Percentiles rank a stretch among this genome's conserved stretches.
phyloP scores from a whole-genome alignment of 148 eudicot species.

The Mesembryanthemum crystallinum region DNA sequence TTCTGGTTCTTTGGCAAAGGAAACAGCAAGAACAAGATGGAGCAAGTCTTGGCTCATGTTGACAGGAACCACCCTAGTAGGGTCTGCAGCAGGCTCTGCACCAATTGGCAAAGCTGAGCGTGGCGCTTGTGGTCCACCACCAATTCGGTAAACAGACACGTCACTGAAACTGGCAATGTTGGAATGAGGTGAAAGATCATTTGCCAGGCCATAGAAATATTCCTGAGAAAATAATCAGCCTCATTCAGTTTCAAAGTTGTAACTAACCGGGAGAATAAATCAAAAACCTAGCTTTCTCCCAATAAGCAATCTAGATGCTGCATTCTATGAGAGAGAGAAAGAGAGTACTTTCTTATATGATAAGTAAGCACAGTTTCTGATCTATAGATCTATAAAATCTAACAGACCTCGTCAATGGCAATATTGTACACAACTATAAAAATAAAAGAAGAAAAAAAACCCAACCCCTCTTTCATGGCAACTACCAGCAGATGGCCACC shows the following conservation, averaged over 20 bases:
- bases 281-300: background rate
- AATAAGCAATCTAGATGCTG: background rate
- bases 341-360: too few relatives aligned
- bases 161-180: slow-evolving; percentile 71
- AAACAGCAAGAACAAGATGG: slow-evolving; percentile 82
- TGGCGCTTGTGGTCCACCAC: slow-evolving; percentile 98
- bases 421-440: too few relatives aligned
- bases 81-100: slow-evolving; percentile 93
- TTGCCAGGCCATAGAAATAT: slow-evolving; percentile 83
- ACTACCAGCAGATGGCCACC: too few relatives aligned
- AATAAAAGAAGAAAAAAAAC: too few relatives aligned
- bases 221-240: slow-evolving; percentile 47
- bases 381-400: too few relatives aligned
- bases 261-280: background rate
- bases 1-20: slow-evolving; percentile 86
- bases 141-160: slow-evolving; percentile 63
- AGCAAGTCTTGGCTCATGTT: slow-evolving; percentile 69
- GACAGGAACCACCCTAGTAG: slow-evolving; percentile 70
- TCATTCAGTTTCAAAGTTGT: slow-evolving; percentile 6
- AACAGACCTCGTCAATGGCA: too few relatives aligned
- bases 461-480: too few relatives aligned
- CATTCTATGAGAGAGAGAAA: too few relatives aligned
- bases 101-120: slow-evolving; percentile 96
- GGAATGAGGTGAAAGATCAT: slow-evolving; percentile 92
- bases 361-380: too few relatives aligned